These are phyloP conservation scores for Linanthus parryae DNA, from an alignment of 148 eudicot species.

Conservation along the genomic window DNA sequence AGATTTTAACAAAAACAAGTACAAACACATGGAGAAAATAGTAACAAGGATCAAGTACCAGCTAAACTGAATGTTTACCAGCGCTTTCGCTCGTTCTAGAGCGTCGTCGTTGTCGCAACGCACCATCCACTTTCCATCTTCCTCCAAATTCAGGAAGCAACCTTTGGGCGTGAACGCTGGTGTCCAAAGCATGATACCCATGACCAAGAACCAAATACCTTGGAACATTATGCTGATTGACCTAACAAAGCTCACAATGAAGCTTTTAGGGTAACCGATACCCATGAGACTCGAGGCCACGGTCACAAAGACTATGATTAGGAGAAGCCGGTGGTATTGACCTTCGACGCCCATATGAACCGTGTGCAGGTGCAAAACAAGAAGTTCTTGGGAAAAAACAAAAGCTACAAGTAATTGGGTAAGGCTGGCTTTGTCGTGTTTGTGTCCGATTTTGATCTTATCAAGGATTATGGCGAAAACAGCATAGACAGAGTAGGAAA, in stretches of 20 bases:
- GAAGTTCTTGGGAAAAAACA: slow-evolving; percentile 59
- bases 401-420: slow-evolving; percentile 40
- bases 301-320: slow-evolving; percentile 35
- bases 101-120: slow-evolving; percentile 47
- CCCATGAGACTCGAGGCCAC: slow-evolving; percentile 53
- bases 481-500: slow-evolving; percentile 56
- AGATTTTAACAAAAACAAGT: slow-evolving; percentile 33
- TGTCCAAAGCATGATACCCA: slow-evolving; percentile 81
- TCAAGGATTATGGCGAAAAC: slow-evolving; percentile 47
- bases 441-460: slow-evolving; percentile 15
- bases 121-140: slow-evolving; percentile 58
- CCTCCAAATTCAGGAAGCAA: slow-evolving; percentile 54
- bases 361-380: slow-evolving; percentile 79
- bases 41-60: slow-evolving; percentile 53
- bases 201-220: slow-evolving; percentile 74
- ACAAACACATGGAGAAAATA: slow-evolving; percentile 34
- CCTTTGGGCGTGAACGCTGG: slow-evolving; percentile 58
- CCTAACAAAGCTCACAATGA: slow-evolving; percentile 42
- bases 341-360: slow-evolving; percentile 87
- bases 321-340: slow-evolving; percentile 79
- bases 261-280: slow-evolving; percentile 35
- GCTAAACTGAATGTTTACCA: slow-evolving; percentile 69
- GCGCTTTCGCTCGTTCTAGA: slow-evolving; percentile 60
- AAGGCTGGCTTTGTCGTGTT: slow-evolving; percentile 29
- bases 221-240: slow-evolving; percentile 59